Evolutionary conservation across 139 green algal species (phyloP).

Genomic region (Diplosphaera chodatii): DNA sequence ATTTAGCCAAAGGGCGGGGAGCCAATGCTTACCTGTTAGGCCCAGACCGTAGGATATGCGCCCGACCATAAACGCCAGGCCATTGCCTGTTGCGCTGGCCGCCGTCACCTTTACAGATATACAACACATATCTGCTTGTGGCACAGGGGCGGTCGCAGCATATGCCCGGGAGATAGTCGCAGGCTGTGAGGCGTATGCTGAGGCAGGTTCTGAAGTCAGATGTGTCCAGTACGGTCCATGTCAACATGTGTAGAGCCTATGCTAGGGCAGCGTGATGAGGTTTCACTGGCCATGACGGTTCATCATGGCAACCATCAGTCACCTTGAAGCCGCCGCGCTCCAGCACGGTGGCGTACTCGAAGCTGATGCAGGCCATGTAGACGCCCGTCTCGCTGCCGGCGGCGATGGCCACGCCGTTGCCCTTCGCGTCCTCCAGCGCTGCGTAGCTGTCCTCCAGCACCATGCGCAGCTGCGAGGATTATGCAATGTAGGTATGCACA

Average conservation of each 20-base stretch:
- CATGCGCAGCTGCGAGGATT: constrained; percentile 71
- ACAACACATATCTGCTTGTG: neutral
- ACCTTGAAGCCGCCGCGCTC: neutral
- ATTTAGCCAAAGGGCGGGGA: too few relatives aligned
- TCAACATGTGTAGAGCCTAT: too few relatives aligned
- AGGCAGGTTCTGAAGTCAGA: too few relatives aligned
- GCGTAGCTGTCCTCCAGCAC: constrained; percentile 27
- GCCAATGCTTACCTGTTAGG: constrained; percentile 31
- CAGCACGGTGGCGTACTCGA: constrained; percentile 27
- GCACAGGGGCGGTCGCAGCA: too few relatives aligned
- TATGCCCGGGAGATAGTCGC: too few relatives aligned
- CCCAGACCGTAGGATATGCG: constrained; percentile 76
- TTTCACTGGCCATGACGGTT: too few relatives aligned
- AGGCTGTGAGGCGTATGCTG: too few relatives aligned
- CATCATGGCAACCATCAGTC: too few relatives aligned
- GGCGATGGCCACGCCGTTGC: neutral
- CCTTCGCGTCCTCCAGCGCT: constrained; percentile 28
- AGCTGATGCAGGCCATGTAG: constrained; percentile 45
- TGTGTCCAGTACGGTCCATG: too few relatives aligned
- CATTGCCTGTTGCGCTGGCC: constrained; percentile 21
- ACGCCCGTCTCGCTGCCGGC: constrained; percentile 14
- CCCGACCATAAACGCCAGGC: constrained; percentile 27
- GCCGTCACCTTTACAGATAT: constrained; percentile 4
- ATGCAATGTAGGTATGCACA: too few relatives aligned
- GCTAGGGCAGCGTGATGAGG: too few relatives aligned